Evolutionary conservation across 2,329 filamentous ascomycete species (phyloP).

Genomic region (Ceratocystis cubensis): DNA sequence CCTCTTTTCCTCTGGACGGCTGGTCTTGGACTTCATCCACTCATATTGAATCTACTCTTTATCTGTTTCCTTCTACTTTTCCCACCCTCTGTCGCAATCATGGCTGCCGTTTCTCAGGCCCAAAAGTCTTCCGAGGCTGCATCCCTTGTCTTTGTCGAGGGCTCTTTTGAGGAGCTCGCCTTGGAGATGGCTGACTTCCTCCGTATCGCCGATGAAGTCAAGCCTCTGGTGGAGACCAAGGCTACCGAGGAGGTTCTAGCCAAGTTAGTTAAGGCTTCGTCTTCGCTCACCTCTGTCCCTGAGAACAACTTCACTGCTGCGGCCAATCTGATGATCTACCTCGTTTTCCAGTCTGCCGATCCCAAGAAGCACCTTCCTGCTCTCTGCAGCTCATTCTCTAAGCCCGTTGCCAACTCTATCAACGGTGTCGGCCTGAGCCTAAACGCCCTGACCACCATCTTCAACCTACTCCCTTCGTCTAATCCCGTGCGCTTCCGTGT

Average conservation of each 20-base stretch:
- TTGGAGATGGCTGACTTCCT: conserved; percentile 93
- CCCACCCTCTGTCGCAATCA: conserved; percentile 23
- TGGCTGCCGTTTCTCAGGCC: conserved; percentile 29
- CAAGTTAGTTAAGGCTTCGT: conserved; percentile 72
- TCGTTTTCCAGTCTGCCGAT: conserved; percentile 75
- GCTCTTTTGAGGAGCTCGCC: conserved; percentile 81
- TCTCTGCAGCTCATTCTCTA: conserved; percentile 79
- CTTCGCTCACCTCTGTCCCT: conserved; percentile 66
- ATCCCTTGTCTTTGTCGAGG: conserved; percentile 67
- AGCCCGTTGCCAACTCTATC: conserved; percentile 72
- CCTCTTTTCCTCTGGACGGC: not conserved
- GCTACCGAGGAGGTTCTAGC: conserved; percentile 80
- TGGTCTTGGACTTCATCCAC: not conserved
- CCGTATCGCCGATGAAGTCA: conserved; percentile 66
- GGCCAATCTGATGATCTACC: conserved; percentile 92
- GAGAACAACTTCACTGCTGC: conserved; percentile 95
- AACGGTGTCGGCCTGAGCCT: conserved; percentile 80
- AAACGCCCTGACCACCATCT: conserved; percentile 83
- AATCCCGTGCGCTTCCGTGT: conserved; percentile 80
- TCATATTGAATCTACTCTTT: not conserved
- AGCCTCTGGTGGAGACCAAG: conserved; percentile 57
- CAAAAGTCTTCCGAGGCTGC: conserved; percentile 29
- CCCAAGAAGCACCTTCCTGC: conserved; percentile 73
- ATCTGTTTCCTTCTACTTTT: not conserved
- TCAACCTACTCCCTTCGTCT: conserved; percentile 74